A percentile compares a stretch with the other conserved stretches of the same genome.
phyloP scores from a whole-genome alignment of 768 basidiomycete genomes.

The Mrakia frigida region DNA sequence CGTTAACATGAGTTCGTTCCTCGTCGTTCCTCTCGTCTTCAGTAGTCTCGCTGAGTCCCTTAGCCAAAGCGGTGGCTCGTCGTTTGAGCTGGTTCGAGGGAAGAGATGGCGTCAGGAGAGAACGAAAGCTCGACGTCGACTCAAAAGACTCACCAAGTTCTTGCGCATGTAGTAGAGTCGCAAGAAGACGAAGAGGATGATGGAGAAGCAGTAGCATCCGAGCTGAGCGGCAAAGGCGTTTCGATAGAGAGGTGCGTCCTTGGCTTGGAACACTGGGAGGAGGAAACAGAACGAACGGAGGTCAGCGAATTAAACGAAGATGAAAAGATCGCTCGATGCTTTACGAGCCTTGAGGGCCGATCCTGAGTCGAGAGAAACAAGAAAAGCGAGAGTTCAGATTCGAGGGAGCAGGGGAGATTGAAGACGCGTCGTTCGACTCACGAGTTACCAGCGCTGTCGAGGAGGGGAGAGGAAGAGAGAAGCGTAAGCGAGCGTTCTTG shows the following conservation, averaged over 20 bases:
- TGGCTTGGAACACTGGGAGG: constrained; percentile 52
- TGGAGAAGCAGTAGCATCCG: constrained; percentile 14
- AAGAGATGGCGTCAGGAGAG: not conserved
- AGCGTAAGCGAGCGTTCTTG: no score
- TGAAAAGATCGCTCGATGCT: no score
- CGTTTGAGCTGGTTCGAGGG: constrained; percentile 6
- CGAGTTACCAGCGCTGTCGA: constrained; percentile 49
- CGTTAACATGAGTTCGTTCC: constrained; percentile 44
- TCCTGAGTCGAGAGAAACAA: not conserved
- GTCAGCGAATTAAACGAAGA: not conserved
- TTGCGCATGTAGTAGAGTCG: constrained; percentile 20
- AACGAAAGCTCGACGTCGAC: not conserved
- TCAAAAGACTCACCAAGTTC: constrained; percentile 4
- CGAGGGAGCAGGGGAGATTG: not conserved
- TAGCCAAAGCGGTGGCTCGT: not conserved
- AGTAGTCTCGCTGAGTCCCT: not conserved
- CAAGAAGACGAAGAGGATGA: constrained; percentile 11
- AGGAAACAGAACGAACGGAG: constrained; percentile 39
- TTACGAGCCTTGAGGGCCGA: constrained; percentile 22
- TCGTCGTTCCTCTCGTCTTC: not conserved
- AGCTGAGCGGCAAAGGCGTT: constrained; percentile 16
- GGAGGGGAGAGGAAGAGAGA: no score
- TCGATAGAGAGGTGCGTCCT: constrained; percentile 50
- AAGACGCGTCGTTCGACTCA: not conserved
- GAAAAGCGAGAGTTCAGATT: not conserved